These are phyloP conservation scores for Pseudocercospora fuligena DNA, from an alignment of 2,329 filamentous ascomycete species.

Conservation along the genomic window DNA sequence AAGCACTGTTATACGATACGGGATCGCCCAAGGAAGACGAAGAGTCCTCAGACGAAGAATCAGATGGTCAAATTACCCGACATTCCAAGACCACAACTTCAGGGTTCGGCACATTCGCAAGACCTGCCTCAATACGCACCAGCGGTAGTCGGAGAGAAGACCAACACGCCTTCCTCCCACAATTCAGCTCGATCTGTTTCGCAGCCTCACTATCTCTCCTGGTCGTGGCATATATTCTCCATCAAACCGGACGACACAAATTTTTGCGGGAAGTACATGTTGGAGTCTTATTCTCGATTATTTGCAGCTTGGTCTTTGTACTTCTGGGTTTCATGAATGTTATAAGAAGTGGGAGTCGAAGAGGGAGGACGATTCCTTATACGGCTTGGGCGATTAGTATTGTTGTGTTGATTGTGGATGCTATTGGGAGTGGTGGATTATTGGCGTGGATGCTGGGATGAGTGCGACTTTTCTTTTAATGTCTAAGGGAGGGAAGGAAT, in stretches of 20 bases:
- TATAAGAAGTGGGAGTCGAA: constrained; percentile 51
- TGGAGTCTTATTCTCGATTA: constrained; percentile 71
- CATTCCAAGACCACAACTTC: neutral
- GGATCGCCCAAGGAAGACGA: constrained; percentile 32
- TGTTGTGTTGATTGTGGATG: constrained; percentile 52
- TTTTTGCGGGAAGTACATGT: constrained; percentile 73
- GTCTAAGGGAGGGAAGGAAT: too few species aligned
- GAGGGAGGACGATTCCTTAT: constrained; percentile 41
- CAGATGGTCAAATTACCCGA: neutral
- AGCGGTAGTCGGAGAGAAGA: neutral
- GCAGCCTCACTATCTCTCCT: constrained; percentile 67
- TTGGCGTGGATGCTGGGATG: constrained; percentile 55
- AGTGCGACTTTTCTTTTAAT: too few species aligned
- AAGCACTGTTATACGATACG: constrained; percentile 28
- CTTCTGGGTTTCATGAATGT: constrained; percentile 65
- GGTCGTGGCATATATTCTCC: constrained; percentile 67
- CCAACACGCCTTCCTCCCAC: constrained; percentile 24
- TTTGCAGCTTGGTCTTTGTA: constrained; percentile 68
- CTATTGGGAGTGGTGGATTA: constrained; percentile 57
- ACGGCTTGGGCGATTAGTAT: constrained; percentile 53
- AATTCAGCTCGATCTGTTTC: constrained; percentile 58
- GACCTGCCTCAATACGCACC: constrained; percentile 8
- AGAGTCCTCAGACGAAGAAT: constrained; percentile 40
- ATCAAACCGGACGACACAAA: constrained; percentile 70
- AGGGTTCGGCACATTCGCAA: constrained; percentile 27